phyloP scores from a whole-genome alignment of 192 early-diverging fungal genomes.

The Mortierella alpina region DNA sequence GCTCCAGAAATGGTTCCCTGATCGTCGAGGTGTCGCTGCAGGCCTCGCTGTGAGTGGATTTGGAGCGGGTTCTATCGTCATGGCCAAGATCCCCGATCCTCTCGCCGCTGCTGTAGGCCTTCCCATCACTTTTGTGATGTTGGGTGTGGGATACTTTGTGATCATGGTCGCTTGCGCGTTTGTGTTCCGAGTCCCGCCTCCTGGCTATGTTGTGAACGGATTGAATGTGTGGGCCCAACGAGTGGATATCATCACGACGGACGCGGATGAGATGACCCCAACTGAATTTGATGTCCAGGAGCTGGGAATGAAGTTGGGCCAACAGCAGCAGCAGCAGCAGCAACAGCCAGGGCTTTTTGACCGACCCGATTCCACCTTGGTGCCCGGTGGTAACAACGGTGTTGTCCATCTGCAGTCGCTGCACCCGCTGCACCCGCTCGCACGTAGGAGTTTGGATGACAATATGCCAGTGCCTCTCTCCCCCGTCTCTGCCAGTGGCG shows the following conservation, averaged over 20 bases:
- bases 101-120: conserved; percentile 67
- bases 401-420: conserved; percentile 1
- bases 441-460: conserved; percentile 31
- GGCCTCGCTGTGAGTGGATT: conserved; percentile 81
- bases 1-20: conserved; percentile 74
- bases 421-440: conserved; percentile 21
- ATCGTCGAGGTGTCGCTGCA: conserved; percentile 65
- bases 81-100: conserved; percentile 71
- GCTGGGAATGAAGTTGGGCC: conserved; percentile 5
- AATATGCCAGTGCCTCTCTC: conserved; percentile 16
- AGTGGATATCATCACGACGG: conserved; percentile 12
- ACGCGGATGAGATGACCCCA: conserved; percentile 13
- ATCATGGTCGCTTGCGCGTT: conserved; percentile 66
- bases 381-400: too few species aligned
- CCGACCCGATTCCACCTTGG: too few species aligned
- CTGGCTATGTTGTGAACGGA: conserved; percentile 74
- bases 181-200: conserved; percentile 70
- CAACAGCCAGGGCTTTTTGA: neutral
- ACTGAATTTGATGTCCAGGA: conserved; percentile 14
- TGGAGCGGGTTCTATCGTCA: conserved; percentile 78
- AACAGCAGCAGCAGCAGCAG: neutral
- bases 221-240: conserved; percentile 59
- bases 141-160: conserved; percentile 71
- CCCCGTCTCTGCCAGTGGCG: conserved; percentile 8
- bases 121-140: conserved; percentile 71